Evolutionary conservation across 495 filamentous ascomycete species (phyloP).

Genomic region (Penicillium silybi): DNA sequence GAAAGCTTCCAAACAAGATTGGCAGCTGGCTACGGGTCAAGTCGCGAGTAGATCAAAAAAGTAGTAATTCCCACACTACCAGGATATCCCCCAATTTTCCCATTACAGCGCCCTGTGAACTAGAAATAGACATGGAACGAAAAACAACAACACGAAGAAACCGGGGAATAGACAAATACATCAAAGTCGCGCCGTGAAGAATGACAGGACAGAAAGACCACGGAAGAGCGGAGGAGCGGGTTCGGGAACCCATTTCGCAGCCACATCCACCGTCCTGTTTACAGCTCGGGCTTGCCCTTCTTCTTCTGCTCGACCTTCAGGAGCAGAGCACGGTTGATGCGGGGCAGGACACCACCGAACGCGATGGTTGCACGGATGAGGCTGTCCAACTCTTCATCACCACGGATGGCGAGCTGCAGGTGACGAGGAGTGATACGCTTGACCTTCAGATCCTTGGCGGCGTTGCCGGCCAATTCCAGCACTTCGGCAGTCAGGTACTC

Average conservation of each 20-base stretch:
- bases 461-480: constrained; percentile 95
- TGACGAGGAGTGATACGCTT: constrained; percentile 99
- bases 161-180: constrained; percentile 31
- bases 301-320: constrained; percentile 99
- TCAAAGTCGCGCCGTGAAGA: constrained; percentile 28
- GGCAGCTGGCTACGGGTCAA: not conserved
- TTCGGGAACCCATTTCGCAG: not conserved
- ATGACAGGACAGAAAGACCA: constrained; percentile 14
- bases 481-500: constrained; percentile 99
- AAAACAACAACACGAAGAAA: constrained; percentile 21
- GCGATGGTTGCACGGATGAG: constrained; percentile 97
- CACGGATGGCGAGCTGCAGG: constrained; percentile 95
- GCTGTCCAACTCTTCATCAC: constrained; percentile 97
- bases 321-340: constrained; percentile 96
- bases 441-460: constrained; percentile 98
- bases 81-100: constrained; percentile 40
- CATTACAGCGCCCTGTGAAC: constrained; percentile 45
- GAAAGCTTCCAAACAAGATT: not conserved
- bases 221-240: constrained; percentile 12
- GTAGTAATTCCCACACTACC: constrained; percentile 36
- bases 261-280: constrained; percentile 17
- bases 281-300: constrained; percentile 68
- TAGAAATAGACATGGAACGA: constrained; percentile 19
- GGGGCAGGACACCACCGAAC: constrained; percentile 95
- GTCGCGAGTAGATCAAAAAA: constrained; percentile 8